Conservation (phyloP, 768 basidiomycete genomes). For the Lactarius vividus region DNA sequence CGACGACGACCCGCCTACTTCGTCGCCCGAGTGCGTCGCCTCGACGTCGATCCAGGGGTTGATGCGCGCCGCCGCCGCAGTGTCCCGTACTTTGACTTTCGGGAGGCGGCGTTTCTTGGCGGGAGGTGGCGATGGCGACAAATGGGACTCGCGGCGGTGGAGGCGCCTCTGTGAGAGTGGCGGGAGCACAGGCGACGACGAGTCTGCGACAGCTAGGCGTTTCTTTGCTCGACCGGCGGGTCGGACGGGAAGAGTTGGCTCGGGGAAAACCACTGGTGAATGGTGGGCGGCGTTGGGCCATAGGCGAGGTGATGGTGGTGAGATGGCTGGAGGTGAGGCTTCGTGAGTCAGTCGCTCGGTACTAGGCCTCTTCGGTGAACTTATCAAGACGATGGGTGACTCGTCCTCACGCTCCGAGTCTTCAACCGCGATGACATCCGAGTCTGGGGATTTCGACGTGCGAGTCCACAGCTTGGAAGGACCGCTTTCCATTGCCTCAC, state of each 20-base stretch:
- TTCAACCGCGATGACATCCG: constrained; percentile 20
- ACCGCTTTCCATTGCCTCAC: constrained; percentile 1
- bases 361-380: constrained; percentile 1
- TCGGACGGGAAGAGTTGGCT: constrained; percentile 47
- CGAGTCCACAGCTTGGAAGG: background rate
- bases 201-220: constrained; percentile 30
- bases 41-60: constrained; percentile 61
- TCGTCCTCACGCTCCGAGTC: constrained; percentile 17
- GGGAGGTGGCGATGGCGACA: constrained; percentile 8
- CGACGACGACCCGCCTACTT: constrained; percentile 55
- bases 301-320: constrained; percentile 35
- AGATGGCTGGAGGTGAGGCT: constrained; percentile 38
- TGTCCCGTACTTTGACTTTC: constrained; percentile 33
- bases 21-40: constrained; percentile 79
- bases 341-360: background rate
- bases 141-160: constrained; percentile 19
- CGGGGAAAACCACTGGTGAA: constrained; percentile 32
- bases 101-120: constrained; percentile 28
- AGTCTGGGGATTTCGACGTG: background rate
- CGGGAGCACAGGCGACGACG: constrained; percentile 35
- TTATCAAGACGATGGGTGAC: constrained; percentile 6
- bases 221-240: constrained; percentile 36
- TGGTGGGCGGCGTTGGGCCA: constrained; percentile 25
- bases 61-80: constrained; percentile 37
- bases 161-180: constrained; percentile 37